Conservation (phyloP, 176 grass and related monocot genomes). For the Triticum turgidum region DNA sequence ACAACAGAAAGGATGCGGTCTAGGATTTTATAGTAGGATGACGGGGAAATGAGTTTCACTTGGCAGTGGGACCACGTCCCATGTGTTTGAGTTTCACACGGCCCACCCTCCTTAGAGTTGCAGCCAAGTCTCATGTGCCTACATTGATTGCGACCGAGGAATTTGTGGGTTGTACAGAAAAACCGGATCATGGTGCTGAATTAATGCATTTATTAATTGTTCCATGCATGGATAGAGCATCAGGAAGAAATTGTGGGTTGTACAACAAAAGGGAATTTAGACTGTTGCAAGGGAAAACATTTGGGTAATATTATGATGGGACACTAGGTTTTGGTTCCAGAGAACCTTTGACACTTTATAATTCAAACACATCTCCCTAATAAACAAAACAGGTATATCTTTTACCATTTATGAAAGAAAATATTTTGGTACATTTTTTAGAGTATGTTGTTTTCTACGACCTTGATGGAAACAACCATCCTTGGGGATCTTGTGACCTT, state of each 20-base stretch:
- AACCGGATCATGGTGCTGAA: background rate
- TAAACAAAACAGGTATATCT: no score
- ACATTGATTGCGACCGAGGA: background rate
- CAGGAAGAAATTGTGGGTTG: background rate
- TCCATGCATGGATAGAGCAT: background rate
- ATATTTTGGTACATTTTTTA: background rate
- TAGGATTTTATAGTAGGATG: background rate
- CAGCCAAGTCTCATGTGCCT: background rate
- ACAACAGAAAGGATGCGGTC: background rate
- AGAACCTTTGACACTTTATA: no score
- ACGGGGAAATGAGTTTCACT: background rate
- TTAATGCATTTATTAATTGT: background rate
- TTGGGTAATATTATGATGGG: background rate
- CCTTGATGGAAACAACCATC: background rate
- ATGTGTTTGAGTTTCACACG: background rate
- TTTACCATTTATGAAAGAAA: no score
- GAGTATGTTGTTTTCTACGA: background rate
- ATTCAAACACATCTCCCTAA: no score
- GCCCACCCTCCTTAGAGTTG: background rate
- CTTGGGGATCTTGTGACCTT: background rate
- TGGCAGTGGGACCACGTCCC: background rate
- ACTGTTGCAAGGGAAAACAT: no score
- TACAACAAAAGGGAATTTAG: background rate
- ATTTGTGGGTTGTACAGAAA: background rate
- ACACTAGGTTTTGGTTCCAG: no score